A percentile compares a stretch with the other conserved stretches of the same genome.
These are phyloP conservation scores for Fraxinus xanthoxyloides DNA, from an alignment of 305 asterid genomes.

Conservation along the genomic window DNA sequence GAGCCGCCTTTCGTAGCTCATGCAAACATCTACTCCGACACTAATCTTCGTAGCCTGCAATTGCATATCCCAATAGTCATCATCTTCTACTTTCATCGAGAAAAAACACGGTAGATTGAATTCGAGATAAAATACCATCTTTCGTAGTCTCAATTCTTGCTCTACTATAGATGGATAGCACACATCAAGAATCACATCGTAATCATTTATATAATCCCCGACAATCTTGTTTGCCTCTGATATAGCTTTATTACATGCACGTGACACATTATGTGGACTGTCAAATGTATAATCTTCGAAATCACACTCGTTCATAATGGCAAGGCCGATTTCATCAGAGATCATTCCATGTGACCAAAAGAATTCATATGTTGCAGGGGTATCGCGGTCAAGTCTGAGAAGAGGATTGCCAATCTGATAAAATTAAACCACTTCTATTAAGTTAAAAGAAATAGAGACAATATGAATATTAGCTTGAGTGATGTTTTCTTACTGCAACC, in stretches of 20 bases:
- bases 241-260: constrained; percentile 56
- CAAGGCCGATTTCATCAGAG: constrained; percentile 78
- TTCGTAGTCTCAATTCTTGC: constrained; percentile 74
- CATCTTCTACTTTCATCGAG: background rate
- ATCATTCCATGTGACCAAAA: constrained; percentile 99
- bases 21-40: constrained; percentile 72
- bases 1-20: constrained; percentile 61
- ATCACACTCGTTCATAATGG: constrained; percentile 75
- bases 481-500: constrained; percentile 62
- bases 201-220: constrained; percentile 63
- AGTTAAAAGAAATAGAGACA: background rate
- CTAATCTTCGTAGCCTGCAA: constrained; percentile 74
- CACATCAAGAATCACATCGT: constrained; percentile 86
- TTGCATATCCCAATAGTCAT: background rate
- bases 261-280: constrained; percentile 68
- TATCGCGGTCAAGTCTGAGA: constrained; percentile 81
- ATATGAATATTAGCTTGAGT: constrained; percentile 7
- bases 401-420: constrained; percentile 95
- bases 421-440: constrained; percentile 8
- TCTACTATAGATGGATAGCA: constrained; percentile 92
- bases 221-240: constrained; percentile 60
- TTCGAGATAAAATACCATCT: constrained; percentile 48
- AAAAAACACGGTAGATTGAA: background rate
- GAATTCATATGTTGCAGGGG: constrained; percentile 72
- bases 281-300: constrained; percentile 76